These are phyloP conservation scores for Coprinopsis marcescibilis DNA, from an alignment of 768 basidiomycete species.

Conservation along the genomic window DNA sequence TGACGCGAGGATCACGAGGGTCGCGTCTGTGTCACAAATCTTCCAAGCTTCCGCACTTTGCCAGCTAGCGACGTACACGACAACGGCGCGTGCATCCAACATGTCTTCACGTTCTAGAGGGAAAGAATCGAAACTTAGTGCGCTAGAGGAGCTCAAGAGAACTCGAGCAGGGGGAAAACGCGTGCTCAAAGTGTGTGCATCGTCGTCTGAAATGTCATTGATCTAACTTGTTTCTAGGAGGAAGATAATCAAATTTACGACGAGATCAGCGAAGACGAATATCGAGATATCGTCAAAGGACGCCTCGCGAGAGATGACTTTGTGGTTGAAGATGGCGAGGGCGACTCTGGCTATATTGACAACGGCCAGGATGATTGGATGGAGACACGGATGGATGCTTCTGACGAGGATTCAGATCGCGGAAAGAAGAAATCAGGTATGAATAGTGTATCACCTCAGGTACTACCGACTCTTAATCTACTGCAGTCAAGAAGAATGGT, in stretches of 20 bases:
- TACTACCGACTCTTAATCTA: background rate
- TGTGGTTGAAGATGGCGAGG: conserved; percentile 95
- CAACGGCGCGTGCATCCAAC: no score
- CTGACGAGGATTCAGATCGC: conserved; percentile 44
- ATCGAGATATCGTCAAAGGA: conserved; percentile 75
- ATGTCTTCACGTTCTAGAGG: no score
- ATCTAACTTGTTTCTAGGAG: conserved; percentile 24
- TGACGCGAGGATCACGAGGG: no score
- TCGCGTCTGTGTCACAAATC: background rate
- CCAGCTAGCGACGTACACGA: no score
- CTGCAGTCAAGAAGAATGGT: conserved; percentile 35
- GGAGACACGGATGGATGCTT: conserved; percentile 43
- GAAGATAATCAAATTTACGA: conserved; percentile 77
- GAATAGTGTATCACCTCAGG: background rate
- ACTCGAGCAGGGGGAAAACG: conserved; percentile 55
- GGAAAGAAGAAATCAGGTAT: conserved; percentile 38
- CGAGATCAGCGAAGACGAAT: conserved; percentile 86
- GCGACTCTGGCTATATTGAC: conserved; percentile 86
- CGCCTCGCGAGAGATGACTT: conserved; percentile 89
- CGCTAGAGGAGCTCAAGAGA: conserved; percentile 55
- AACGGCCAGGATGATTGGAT: conserved; percentile 97
- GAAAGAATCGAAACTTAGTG: conserved; percentile 35
- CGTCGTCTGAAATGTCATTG: conserved; percentile 12
- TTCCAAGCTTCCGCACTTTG: no score
- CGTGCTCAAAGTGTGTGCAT: conserved; percentile 43